Evolutionary conservation across 1,284 basidiomycete genomes (phyloP), one percentile per base, ranked within the genome.

Genomic region (Trichosporon sp.): DNA sequence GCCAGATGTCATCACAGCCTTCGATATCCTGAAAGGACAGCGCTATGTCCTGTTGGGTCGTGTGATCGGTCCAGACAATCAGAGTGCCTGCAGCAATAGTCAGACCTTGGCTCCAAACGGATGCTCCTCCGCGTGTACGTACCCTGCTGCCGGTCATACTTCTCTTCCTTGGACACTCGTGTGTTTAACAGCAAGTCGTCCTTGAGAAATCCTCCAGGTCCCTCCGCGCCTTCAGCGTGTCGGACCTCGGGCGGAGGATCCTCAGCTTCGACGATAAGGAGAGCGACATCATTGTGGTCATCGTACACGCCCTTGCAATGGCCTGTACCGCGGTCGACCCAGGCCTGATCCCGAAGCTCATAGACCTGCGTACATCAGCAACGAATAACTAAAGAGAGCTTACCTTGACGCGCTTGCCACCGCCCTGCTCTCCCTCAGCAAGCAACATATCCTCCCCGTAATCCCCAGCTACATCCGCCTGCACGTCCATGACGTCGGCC

Each of bases 41-140:
- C 2, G 97, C 97, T 82, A 97, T 95, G 83, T 99, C 96, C 27
- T 91, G 89, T 27, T 94, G 93, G 74, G 94, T 91, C 13, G 69
- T 69, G 0, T 92, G 92, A 80, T 98, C 96, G 1, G 96, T 99
- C 96, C 96, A 99, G 13, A 99, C 96, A 73, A 99, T 98, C 60
- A 99, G 87, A 1, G 97, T 99, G 75, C 98, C 96, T 93, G 80
- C 25, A 21, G 34, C 31, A 15, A 9, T 38, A 15, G 64, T 56
- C 64, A 56, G 21, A 47, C 56, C 18, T 65, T 27, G 13, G 9
- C 25, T 3, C 27, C 2, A 12, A 1, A 9, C n/a, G n/a, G 15
- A 4, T 7, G 18, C 38, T 42, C 38, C 18, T 7, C 12, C n/a
- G 3, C 65, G 25, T n/a, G 12, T 12, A 85, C 87, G 73, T 74